Conservation (phyloP, 345 rosid genomes). For the Citrus sinensis region DVS_A1.0 CM039165.1:37698001-37698500, state of each 20-base stretch:
- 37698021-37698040: no score
- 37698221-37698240: neutral
- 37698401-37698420: constrained; percentile 53
- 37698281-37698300: neutral
- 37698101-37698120: no score
- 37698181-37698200: neutral
- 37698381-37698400: constrained; percentile 73
- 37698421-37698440: constrained; percentile 77
- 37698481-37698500: neutral
- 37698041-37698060: no score
- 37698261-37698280: no score
- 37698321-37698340: constrained; percentile 75
- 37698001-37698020: neutral
- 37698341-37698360: constrained; percentile 86
- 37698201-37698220: neutral
- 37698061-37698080: no score
- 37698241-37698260: neutral
- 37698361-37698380: constrained; percentile 83
- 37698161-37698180: neutral
- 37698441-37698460: neutral
- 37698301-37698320: constrained; percentile 51
- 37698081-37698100: no score
- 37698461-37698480: neutral
- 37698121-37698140: no score
- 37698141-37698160: no score